A percentile compares a stretch with the other conserved stretches of the same genome.
Evolutionary conservation across 495 filamentous ascomycete genomes (phyloP).

Genomic region (Chaetomium cochliodes): DNA sequence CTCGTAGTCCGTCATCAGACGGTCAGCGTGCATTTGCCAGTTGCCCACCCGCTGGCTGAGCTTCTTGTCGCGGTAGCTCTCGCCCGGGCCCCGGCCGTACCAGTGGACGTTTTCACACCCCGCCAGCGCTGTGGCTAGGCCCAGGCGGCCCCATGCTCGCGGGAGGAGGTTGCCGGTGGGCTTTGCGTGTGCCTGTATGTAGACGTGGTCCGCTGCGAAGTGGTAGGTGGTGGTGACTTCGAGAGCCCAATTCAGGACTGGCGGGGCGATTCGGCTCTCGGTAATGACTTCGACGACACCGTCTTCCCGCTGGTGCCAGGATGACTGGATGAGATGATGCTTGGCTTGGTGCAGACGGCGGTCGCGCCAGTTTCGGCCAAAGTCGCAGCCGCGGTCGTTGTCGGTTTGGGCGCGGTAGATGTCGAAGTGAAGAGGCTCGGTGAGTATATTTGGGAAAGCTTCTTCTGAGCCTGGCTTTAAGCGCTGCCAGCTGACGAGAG

Average conservation of each 20-base stretch:
- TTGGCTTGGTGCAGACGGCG: conserved; percentile 45
- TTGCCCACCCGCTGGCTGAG: conserved; percentile 54
- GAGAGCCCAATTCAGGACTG: conserved; percentile 62
- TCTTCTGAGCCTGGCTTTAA: background rate
- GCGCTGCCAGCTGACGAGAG: conserved; percentile 40
- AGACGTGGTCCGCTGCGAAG: conserved; percentile 43
- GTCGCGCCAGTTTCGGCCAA: conserved; percentile 46
- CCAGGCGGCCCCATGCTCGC: conserved; percentile 57
- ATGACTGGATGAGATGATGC: conserved; percentile 42
- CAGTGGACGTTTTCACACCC: conserved; percentile 49
- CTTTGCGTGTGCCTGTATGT: conserved; percentile 46
- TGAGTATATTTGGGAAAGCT: conserved; percentile 41
- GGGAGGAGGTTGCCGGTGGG: conserved; percentile 48
- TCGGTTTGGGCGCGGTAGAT: conserved; percentile 61
- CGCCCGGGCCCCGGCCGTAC: conserved; percentile 65
- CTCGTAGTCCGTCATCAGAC: conserved; percentile 50
- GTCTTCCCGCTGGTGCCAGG: conserved; percentile 39
- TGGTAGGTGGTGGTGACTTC: conserved; percentile 55
- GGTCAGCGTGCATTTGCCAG: conserved; percentile 33
- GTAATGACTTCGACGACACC: conserved; percentile 41
- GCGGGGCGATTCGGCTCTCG: conserved; percentile 54
- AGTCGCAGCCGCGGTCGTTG: conserved; percentile 57
- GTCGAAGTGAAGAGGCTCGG: conserved; percentile 43
- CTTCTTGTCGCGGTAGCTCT: conserved; percentile 64
- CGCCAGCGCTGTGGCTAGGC: conserved; percentile 50